phyloP scores from a whole-genome alignment of 495 filamentous ascomycete genomes.

The Aspergillus egyptiacus region DNA sequence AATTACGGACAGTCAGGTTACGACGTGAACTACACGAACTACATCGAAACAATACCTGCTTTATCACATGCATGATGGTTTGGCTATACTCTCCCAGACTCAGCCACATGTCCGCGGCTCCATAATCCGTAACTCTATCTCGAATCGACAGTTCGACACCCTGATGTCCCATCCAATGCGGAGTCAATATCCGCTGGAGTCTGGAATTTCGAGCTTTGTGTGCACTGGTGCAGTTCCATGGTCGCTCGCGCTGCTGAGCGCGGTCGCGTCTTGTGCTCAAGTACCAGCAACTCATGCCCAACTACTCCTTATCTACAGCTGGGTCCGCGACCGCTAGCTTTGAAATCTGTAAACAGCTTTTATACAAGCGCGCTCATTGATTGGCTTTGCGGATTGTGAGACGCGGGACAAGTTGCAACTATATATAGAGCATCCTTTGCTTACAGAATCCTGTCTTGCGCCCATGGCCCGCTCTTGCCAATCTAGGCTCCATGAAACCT shows the following conservation, averaged over 20 bases:
- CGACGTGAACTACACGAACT: no score
- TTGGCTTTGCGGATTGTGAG: neutral
- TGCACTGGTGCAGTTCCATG: no score
- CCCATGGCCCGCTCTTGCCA: neutral
- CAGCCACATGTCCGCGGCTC: neutral
- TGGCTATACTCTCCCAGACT: no score
- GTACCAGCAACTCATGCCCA: neutral
- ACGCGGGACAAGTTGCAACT: constrained; percentile 8
- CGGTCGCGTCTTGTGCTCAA: neutral
- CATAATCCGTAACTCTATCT: neutral
- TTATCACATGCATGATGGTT: constrained; percentile 11
- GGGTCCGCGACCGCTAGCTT: neutral
- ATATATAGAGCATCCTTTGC: constrained; percentile 7
- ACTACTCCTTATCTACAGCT: no score
- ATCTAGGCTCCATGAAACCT: neutral
- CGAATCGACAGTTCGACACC: no score
- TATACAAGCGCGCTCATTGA: neutral
- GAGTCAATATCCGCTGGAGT: neutral
- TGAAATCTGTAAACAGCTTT: neutral
- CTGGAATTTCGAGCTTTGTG: neutral
- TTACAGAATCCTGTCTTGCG: neutral
- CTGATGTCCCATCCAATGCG: neutral
- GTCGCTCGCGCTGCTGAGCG: no score
- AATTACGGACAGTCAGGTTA: no score
- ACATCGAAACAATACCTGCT: no score